These are phyloP conservation scores for Aciculosporium take DNA, from an alignment of 2,329 filamentous ascomycete species.

Conservation along the genomic window DNA sequence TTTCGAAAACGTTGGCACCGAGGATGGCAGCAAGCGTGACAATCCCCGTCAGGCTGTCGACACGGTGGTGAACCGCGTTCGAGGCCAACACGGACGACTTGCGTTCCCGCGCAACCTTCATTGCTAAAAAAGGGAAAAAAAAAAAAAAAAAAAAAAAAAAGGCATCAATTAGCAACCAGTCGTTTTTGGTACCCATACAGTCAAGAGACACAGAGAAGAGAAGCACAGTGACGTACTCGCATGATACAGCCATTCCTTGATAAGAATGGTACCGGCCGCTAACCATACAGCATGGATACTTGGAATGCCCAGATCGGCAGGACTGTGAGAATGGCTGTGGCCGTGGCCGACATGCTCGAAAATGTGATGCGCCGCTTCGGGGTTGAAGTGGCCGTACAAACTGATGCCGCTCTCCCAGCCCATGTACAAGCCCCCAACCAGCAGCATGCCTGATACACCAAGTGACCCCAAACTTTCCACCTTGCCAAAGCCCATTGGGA, in stretches of 20 bases:
- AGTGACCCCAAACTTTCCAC: constrained; percentile 91
- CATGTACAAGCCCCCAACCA: constrained; percentile 86
- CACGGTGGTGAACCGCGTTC: constrained; percentile 89
- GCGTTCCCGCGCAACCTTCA: constrained; percentile 88
- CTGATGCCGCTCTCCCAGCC: constrained; percentile 58
- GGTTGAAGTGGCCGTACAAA: constrained; percentile 58
- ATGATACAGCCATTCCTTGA: constrained; percentile 96
- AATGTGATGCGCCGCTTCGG: constrained; percentile 52
- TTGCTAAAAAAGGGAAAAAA: constrained; percentile 38
- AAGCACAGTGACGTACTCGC: constrained; percentile 57
- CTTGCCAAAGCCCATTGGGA: constrained; percentile 89
- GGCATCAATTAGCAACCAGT: no score
- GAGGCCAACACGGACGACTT: constrained; percentile 93
- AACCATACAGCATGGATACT: constrained; percentile 93
- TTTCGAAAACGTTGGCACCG: constrained; percentile 71
- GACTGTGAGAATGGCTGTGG: constrained; percentile 49
- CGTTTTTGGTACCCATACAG: no score
- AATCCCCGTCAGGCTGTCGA: constrained; percentile 89
- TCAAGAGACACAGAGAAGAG: background rate
- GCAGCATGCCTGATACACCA: constrained; percentile 80
- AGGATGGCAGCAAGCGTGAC: constrained; percentile 83
- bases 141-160: no score
- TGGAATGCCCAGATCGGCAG: constrained; percentile 38
- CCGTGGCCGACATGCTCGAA: constrained; percentile 47
- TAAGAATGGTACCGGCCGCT: constrained; percentile 70